Base-by-base conservation (phyloP, 352 stramenopile genomes). In the Phytophthora podocarpi region DNA sequence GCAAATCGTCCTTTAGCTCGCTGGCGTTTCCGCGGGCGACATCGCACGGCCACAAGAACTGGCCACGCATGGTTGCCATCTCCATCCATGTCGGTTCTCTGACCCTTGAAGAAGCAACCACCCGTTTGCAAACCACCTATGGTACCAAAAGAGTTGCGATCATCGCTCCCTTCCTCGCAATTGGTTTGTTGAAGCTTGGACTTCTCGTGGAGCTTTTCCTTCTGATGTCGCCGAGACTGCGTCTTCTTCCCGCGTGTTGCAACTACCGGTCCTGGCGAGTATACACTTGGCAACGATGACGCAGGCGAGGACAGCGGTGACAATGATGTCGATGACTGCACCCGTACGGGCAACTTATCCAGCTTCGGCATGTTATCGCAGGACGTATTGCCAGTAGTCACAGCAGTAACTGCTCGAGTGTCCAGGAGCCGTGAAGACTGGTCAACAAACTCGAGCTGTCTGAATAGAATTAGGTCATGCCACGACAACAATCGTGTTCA, bases 1-100 rank as follows among this genome's bases (percentile, higher is more conserved):
- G 36, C 49, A 56, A 55, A 64, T 6, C 20, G 41, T 13, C 30
- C 23, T 47, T 57, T 57, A 24, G 23, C 21, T 10, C 35, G 53
- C 34, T 60, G 64, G 7, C 59, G 57, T 21, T 70, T 73, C 1
- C 77, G 73, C 9, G 70, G 67, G 10, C 80, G 71, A 52, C 80
- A 90, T 11, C 80, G 69, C 28, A 90, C 66, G n/a, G 74, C 78
- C 10, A 90, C 78, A 55, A 85, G 74, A 16, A 88, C 81, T 43
- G 77, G 28, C 21, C 56, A 64, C 9, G 15, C 26, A n/a, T 13
- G 43, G 15, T 49, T 64, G 3, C 56, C 31, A 18, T 59, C 15
- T 48, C n/a, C n/a, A 28, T 42, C 30, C n/a, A 24, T 21, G 4
- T 48, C 31, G 16, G 12, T 13, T 7, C 11, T 47, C 16, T 30